Percentiles rank a stretch among this genome's conserved stretches.
Conservation (phyloP, 2,329 filamentous ascomycete species). For the Oidium heveae region DNA sequence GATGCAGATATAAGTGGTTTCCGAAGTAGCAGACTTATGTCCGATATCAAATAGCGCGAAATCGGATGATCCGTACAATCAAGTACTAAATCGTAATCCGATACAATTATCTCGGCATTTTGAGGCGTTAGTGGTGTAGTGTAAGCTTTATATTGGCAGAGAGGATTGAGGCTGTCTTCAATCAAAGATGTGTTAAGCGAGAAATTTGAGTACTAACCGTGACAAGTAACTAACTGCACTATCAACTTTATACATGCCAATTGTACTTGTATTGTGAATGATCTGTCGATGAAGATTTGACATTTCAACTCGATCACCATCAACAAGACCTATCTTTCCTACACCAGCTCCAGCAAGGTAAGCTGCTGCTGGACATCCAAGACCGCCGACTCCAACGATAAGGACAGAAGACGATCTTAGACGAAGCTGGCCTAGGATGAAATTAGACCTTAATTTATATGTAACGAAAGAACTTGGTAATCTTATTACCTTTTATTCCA, state of each 20-base stretch:
- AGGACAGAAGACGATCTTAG: constrained; percentile 48
- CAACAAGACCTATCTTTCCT: constrained; percentile 58
- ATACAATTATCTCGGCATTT: constrained; percentile 41
- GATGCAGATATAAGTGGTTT: constrained; percentile 76
- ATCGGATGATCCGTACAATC: constrained; percentile 92
- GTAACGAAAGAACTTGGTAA: neutral
- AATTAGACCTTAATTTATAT: neutral
- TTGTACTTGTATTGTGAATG: constrained; percentile 43
- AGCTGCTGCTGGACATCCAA: constrained; percentile 79
- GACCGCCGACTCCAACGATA: constrained; percentile 64
- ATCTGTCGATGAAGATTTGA: constrained; percentile 90
- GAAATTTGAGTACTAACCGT: constrained; percentile 13
- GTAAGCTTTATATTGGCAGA: constrained; percentile 37
- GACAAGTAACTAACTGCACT: constrained; percentile 39
- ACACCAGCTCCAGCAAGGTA: constrained; percentile 81
- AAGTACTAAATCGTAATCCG: constrained; percentile 56
- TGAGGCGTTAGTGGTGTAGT: constrained; percentile 37
- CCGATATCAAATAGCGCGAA: constrained; percentile 77
- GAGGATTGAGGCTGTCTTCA: constrained; percentile 40
- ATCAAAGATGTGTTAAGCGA: neutral
- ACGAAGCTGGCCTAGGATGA: constrained; percentile 43
- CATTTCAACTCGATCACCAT: constrained; percentile 66
- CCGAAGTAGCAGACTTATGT: constrained; percentile 54
- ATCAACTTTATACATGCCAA: constrained; percentile 58
- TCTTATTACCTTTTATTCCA: constrained; percentile 37